Base-by-base conservation (phyloP, 257 asterid species). In the Echites panduratus region DNA sequence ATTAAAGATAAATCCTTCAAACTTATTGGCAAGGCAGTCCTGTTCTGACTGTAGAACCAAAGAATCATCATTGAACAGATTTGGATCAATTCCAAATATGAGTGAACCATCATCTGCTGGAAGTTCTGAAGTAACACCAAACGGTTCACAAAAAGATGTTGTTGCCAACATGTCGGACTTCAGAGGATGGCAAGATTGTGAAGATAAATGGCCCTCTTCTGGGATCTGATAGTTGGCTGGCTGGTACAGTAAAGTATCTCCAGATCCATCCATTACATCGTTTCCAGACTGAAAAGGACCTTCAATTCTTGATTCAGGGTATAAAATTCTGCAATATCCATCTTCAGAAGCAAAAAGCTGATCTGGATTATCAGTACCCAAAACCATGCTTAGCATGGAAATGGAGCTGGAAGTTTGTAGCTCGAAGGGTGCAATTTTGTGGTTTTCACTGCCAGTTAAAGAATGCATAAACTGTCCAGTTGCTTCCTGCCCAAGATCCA, bases 401-500 rank as follows among this genome's bases (percentile, higher is more conserved):
- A 78, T 53, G 44, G 87, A 50, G 57, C 57, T 70, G 73, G 76
- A 78, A 74, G 56, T 75, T 72, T 87, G 88, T 47, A 49, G 70
- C n/a, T 83, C 83, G 70, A 79, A 82, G 78, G 84, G 68, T 49
- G 66, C 70, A 13, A 64, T 64, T 35, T 79, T 82, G 59, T 80
- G 81, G 75, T 79, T 76, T 32, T 76, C 88, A 70, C 70, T 73
- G 67, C 82, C 82, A 64, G 67, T 75, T 74, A 81, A 75, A 67
- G 78, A 79, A 67, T 78, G 78, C 78, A 75, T 72, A 76, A 75
- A 81, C n/a, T 76, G 73, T 38, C 79, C 77, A 24, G 71, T 52
- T 76, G 90, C 74, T 62, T 82, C 91, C 62, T 81, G 89, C 53
- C 85, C 90, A 32, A 77, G 69, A 70, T 89, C 93, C 59, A 87